Conservation (phyloP, 345 rosid species). For the Rhodomyrtus tomentosa region DNA sequence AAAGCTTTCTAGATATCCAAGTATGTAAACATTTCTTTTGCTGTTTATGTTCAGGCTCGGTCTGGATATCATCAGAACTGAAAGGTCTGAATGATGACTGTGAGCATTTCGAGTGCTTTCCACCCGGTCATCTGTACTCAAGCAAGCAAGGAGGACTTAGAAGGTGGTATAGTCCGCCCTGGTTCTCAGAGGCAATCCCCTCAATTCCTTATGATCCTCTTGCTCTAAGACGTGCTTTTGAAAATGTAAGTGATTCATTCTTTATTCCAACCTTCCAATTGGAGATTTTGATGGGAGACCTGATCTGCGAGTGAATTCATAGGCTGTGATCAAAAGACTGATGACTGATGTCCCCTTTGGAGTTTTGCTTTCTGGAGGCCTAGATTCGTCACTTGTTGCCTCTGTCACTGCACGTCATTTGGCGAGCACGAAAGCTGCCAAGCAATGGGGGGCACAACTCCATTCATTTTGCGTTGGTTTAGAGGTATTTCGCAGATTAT, state of each 20-base stretch:
- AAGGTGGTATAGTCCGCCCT: conserved; percentile 86
- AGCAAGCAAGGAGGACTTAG: conserved; percentile 63
- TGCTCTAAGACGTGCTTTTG: conserved; percentile 54
- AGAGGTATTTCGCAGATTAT: conserved; percentile 32
- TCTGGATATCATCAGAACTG: conserved; percentile 83
- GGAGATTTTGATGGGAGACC: neutral
- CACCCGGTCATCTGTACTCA: conserved; percentile 86
- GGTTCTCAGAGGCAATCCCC: conserved; percentile 68
- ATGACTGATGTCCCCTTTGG: conserved; percentile 96
- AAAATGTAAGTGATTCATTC: conserved; percentile 35
- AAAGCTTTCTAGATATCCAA: neutral
- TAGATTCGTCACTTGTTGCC: conserved; percentile 90
- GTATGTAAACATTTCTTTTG: neutral
- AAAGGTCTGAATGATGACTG: conserved; percentile 87
- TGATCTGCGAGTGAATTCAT: neutral
- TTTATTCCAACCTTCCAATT: neutral
- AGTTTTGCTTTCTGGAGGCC: conserved; percentile 88
- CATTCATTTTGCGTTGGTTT: conserved; percentile 89
- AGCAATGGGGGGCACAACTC: conserved; percentile 78
- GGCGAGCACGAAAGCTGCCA: conserved; percentile 59
- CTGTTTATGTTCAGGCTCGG: conserved; percentile 31
- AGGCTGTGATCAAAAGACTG: conserved; percentile 91
- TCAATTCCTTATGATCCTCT: conserved; percentile 70
- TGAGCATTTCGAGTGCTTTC: conserved; percentile 81
- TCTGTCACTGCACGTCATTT: conserved; percentile 75